Percentiles rank a stretch among this genome's conserved stretches.
phyloP scores from a whole-genome alignment of 768 basidiomycete species.

The Phanerochaete carnosa region DNA sequence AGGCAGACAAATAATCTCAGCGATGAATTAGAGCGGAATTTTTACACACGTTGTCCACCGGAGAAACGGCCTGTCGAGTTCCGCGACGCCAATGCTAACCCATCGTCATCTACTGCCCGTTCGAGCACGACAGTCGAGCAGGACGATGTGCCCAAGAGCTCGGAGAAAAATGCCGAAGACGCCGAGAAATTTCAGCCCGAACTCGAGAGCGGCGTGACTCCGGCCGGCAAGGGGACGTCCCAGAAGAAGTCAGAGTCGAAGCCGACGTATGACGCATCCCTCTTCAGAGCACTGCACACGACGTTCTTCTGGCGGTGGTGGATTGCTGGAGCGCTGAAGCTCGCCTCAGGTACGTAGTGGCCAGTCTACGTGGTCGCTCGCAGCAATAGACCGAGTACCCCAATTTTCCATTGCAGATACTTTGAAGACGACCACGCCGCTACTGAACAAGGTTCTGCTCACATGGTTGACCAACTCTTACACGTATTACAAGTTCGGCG shows the following conservation, averaged over 20 bases:
- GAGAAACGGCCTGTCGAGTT: constrained; percentile 36
- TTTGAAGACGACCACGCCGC: constrained; percentile 50
- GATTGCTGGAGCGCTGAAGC: constrained; percentile 44
- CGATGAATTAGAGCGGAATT: constrained; percentile 41
- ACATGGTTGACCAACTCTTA: constrained; percentile 55
- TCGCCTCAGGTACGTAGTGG: constrained; percentile 30
- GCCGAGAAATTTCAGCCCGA: neutral
- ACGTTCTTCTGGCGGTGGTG: constrained; percentile 48
- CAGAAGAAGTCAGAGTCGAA: constrained; percentile 6
- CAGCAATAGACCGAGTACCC: neutral
- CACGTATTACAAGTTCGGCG: constrained; percentile 33
- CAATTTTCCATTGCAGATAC: constrained; percentile 31
- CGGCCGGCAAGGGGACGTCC: neutral
- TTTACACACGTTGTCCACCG: constrained; percentile 49
- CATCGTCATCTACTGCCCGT: neutral
- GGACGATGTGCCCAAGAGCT: constrained; percentile 9
- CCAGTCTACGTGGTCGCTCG: neutral
- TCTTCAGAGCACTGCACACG: constrained; percentile 44
- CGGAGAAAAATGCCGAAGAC: neutral
- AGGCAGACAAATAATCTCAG: constrained; percentile 37
- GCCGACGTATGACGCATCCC: constrained; percentile 41
- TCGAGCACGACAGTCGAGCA: neutral
- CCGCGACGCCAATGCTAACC: neutral
- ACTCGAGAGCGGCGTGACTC: neutral
- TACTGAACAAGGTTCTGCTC: constrained; percentile 57